phyloP scores from a whole-genome alignment of 352 stramenopile species.

The Aphanomyces cochlioides region DNA sequence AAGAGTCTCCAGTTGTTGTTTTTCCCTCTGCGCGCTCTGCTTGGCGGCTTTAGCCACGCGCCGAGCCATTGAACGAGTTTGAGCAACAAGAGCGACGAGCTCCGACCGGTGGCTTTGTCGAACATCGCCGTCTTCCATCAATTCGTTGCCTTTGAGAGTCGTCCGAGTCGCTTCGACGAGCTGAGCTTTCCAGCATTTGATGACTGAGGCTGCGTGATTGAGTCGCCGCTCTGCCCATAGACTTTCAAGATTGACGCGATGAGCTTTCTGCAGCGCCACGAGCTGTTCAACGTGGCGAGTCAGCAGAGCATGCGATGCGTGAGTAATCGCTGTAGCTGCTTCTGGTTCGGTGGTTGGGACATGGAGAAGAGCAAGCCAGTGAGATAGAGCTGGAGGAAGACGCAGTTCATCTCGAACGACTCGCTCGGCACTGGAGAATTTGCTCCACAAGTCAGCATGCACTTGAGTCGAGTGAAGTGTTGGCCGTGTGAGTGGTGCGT shows the following conservation, averaged over 20 bases:
- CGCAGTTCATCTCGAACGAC: not conserved
- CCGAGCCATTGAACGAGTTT: not conserved
- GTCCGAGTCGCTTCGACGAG: not conserved
- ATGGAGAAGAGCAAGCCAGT: not conserved
- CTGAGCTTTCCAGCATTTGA: not conserved
- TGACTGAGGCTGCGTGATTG: not conserved
- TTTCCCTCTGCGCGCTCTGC: not conserved
- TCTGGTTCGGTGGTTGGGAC: not conserved
- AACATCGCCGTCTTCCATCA: not conserved
- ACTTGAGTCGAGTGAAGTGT: conserved; percentile 3
- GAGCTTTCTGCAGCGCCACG: not conserved
- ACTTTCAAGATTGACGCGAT: conserved; percentile 1
- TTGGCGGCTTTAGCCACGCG: not conserved
- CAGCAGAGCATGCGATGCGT: not conserved
- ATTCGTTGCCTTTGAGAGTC: not conserved
- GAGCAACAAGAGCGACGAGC: conserved; percentile 4
- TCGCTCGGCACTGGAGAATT: not conserved
- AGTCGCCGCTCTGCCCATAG: not conserved
- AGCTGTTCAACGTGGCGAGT: not conserved
- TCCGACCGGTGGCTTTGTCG: not conserved
- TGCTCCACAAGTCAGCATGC: not conserved
- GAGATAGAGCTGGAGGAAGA: conserved; percentile 3
- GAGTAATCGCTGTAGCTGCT: not conserved
- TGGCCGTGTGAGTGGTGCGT: not conserved
- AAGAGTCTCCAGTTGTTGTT: conserved; percentile 7